Base-by-base conservation (phyloP, 1,284 basidiomycete species). In the Amylostereum areolatum region DNA sequence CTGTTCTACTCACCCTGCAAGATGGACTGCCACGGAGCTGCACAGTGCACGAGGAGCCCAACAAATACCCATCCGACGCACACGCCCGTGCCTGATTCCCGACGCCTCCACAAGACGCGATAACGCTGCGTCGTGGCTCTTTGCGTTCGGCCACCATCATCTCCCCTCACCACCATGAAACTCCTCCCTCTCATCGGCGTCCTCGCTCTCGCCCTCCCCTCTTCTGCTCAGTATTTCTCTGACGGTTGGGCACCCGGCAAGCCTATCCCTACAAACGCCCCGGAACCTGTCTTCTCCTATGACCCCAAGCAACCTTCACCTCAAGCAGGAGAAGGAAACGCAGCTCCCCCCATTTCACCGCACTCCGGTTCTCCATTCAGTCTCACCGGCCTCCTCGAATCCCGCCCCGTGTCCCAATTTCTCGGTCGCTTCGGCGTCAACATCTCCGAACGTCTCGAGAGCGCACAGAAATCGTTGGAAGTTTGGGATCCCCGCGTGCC, bases 221-320 rank as follows among this genome's bases (percentile, higher is more conserved):
- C 63, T 39, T 66, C 52, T 48, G 85, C 84, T 8, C 81, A 87
- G 54, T 89, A 89, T 63, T 82, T 89, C 63, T 89, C 85, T 2
- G 70, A 72, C 28, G 87, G 87, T n/a, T 89, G 87, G 88, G 61
- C 69, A 33, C 88, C 87, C 2, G 86, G 85, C 31, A 80, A 89
- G 61, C 66, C 77, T 4, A 68, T 70, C 6, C 62, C 70, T 11
- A 52, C 61, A 34, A 52, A 66, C 36, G 52, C 56, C 41, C 54
- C 60, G 36, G 47, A 45, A 7, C 39, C 54, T 43, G 31, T 53
- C 50, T 42, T 55, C 47, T 46, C 57, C 39, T 63, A 59, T 50
- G 56, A 62, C 55, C 49, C 57, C 11, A 46, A 18, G 18, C 18
- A 18, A 18, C 18, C 18, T 18, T 18, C 18, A 18, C 18, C 18